phyloP scores from a whole-genome alignment of 2,329 filamentous ascomycete genomes.

The Fusarium floridanum region DNA sequence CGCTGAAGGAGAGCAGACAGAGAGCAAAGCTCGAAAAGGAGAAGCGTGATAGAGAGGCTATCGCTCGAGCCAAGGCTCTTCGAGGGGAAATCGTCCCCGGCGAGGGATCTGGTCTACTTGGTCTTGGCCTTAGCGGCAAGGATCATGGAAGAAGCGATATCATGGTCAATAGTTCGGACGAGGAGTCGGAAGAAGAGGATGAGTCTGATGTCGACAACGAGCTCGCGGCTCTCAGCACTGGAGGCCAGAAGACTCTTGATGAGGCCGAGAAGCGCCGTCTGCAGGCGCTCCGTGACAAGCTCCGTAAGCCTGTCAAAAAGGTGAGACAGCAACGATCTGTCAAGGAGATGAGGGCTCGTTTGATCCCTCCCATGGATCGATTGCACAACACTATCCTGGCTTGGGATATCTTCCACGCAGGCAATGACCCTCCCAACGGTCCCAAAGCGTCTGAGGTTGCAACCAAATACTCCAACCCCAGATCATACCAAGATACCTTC shows the following conservation, averaged over 20 bases:
- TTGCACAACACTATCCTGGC: slow-evolving; percentile 88
- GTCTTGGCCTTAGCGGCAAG: slow-evolving; percentile 80
- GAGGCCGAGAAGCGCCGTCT: slow-evolving; percentile 61
- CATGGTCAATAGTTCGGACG: slow-evolving; percentile 89
- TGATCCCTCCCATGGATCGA: slow-evolving; percentile 88
- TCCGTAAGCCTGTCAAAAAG: slow-evolving; percentile 85
- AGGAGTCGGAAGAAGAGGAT: slow-evolving; percentile 77
- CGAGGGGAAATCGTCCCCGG: slow-evolving; percentile 62
- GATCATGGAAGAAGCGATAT: slow-evolving; percentile 87
- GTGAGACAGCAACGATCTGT: slow-evolving; percentile 82
- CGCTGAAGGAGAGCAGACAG: slow-evolving; percentile 78
- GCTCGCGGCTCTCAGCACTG: slow-evolving; percentile 62
- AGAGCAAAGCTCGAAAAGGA: slow-evolving; percentile 81
- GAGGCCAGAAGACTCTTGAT: slow-evolving; percentile 62
- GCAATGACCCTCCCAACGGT: slow-evolving; percentile 85
- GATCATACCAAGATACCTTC: slow-evolving; percentile 89
- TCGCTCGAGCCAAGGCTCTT: slow-evolving; percentile 73
- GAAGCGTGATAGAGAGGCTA: slow-evolving; percentile 77
- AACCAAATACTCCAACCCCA: slow-evolving; percentile 80
- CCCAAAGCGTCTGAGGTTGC: slow-evolving; percentile 82
- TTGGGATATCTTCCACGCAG: slow-evolving; percentile 95
- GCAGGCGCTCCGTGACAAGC: slow-evolving; percentile 65
- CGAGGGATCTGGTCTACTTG: slow-evolving; percentile 82
- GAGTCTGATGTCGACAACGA: slow-evolving; percentile 65
- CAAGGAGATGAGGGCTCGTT: slow-evolving; percentile 93